These are phyloP conservation scores for Larix kaempferi DNA, from an alignment of 75 land plant species.

Conservation along the genomic window DNA sequence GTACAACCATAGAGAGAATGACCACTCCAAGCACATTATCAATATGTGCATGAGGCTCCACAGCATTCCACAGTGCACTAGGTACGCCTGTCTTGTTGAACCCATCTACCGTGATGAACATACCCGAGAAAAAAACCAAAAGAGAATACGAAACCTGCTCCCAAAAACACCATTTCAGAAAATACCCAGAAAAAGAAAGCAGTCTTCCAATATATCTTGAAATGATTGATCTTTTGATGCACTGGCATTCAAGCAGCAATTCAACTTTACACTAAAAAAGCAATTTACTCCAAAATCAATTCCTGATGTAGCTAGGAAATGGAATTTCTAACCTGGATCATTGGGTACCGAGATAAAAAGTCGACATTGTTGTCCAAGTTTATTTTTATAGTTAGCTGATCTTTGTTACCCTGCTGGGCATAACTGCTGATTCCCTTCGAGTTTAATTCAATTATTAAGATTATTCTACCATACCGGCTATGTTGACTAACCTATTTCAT, in stretches of 20 bases:
- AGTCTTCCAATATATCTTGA: too few species aligned
- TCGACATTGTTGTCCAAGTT: too few species aligned
- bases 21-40: constrained; percentile 38
- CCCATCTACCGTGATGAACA: constrained; percentile 80
- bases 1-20: constrained; percentile 51
- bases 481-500: too few species aligned
- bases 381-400: too few species aligned
- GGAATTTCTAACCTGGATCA: neutral
- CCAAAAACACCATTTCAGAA: neutral
- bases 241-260: neutral
- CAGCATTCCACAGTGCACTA: constrained; percentile 53
- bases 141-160: constrained; percentile 73
- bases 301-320: neutral
- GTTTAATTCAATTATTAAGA: too few species aligned
- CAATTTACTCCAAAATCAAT: neutral
- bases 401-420: too few species aligned
- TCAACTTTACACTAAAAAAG: neutral
- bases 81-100: constrained; percentile 82
- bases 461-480: too few species aligned
- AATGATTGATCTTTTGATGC: neutral
- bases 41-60: constrained; percentile 70
- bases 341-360: neutral
- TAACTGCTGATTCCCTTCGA: too few species aligned
- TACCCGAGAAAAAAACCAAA: constrained; percentile 76
- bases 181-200: neutral